Evolutionary conservation across 2,329 filamentous ascomycete genomes (phyloP), one percentile per base, ranked within the genome.

Genomic region (Sporothrix variecibatus): DNA sequence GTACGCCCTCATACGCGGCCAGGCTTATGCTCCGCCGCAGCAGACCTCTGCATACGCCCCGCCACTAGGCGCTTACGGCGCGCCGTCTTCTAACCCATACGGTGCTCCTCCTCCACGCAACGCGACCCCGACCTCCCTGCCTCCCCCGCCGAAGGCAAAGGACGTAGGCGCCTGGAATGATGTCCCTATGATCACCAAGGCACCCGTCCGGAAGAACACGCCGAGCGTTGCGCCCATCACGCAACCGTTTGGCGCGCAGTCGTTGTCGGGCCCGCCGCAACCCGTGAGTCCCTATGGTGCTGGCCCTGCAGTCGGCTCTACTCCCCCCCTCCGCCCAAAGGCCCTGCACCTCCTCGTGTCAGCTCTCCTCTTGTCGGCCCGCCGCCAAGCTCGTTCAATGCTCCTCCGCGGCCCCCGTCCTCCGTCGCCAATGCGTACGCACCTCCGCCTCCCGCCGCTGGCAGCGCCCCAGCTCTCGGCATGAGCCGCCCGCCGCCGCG

Each of bases 81-180:
- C 83, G 78, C 76, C 80, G 31, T 80, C 82, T 75, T 71, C 80
- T 9, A 62, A 69, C 58, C 72, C 78, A 12, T 82, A 82, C 75
- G 81, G 79, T 60, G 79, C 79, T n/a, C 80, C 82, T 17, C 80
- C 82, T 20, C 80, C 85, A 71, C 89, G 92, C 76, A 90, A 89
- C 75, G 87, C 89, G 34, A 91, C 90, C 49, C 88, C 91, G n/a
- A 92, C 93, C 20, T 87, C 89, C 3, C 46, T 71, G 15, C 86
- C 90, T 56, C 91, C 94, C 28, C 90, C 93, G 23, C 89, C 93
- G 11, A 90, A 90, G 79, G 86, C 74, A 90, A 91, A 91, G 80
- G 92, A 92, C 76, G 91, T 91, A 76, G 89, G 91, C 38, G 92
- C 93, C 78, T 99, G 96, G 96, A 99, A 99, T 78, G 96, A 99